Conservation (phyloP, 768 basidiomycete genomes). For the Auricularia heimuer region DNA sequence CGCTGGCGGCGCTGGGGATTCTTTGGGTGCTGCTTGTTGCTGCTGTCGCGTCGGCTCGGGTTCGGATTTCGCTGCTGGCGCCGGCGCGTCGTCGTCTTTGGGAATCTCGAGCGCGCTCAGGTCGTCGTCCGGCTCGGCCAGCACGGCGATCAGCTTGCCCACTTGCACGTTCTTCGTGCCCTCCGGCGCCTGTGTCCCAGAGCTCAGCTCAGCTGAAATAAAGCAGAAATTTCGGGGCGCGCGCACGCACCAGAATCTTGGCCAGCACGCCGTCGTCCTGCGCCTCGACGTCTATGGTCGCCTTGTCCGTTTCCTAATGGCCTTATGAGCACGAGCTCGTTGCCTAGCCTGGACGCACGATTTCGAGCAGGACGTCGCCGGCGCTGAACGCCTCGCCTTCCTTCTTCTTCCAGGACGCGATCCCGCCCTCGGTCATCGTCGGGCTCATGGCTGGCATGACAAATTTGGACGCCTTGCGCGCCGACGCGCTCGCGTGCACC, state of each 20-base stretch:
- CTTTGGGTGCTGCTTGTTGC: background rate
- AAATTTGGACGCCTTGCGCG: conserved; percentile 60
- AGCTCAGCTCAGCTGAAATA: background rate
- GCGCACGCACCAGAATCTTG: conserved; percentile 70
- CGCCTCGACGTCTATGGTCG: conserved; percentile 97
- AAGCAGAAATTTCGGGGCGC: too few species aligned
- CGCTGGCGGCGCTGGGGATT: too few species aligned
- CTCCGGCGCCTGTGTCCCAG: conserved; percentile 44
- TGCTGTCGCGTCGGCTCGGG: conserved; percentile 15
- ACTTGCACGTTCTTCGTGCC: conserved; percentile 80
- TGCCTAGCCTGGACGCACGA: conserved; percentile 42
- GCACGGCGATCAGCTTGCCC: conserved; percentile 81
- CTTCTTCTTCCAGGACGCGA: conserved; percentile 82
- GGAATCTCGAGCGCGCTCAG: conserved; percentile 65
- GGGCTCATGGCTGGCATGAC: conserved; percentile 97
- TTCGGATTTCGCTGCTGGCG: conserved; percentile 6
- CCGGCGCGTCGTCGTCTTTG: conserved; percentile 23
- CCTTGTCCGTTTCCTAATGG: conserved; percentile 81
- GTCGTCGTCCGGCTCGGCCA: conserved; percentile 95
- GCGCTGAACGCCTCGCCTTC: conserved; percentile 71
- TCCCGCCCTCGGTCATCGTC: conserved; percentile 92
- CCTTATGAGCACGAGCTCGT: background rate
- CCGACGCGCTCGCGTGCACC: conserved; percentile 41
- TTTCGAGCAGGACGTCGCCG: conserved; percentile 84
- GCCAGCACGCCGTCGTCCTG: conserved; percentile 93